Conservation (phyloP, 2,329 filamentous ascomycete genomes). For the Ophiosphaerella narmari region DNA sequence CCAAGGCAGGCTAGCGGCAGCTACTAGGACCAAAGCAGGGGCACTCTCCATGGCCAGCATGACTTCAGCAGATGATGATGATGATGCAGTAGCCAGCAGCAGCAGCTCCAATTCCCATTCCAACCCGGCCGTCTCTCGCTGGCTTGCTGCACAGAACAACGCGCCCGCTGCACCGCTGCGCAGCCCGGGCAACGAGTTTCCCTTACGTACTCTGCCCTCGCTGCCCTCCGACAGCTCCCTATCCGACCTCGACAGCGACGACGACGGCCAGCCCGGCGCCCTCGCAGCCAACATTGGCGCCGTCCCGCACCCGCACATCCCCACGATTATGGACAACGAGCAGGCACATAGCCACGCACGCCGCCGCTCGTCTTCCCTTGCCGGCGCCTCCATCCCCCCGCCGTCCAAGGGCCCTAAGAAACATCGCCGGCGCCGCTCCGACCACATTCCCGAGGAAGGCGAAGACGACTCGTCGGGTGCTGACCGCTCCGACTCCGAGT, state of each 20-base stretch:
- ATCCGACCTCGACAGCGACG: conserved; percentile 29
- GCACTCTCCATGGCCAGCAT: conserved; percentile 14
- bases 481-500: conserved; percentile 36
- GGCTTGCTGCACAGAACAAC: conserved; percentile 33
- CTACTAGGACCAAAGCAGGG: conserved; percentile 17
- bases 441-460: conserved; percentile 42
- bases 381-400: conserved; percentile 27
- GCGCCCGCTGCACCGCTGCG: conserved; percentile 27
- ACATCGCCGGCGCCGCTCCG: conserved; percentile 33
- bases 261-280: conserved; percentile 18
- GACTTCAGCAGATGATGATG: conserved; percentile 20
- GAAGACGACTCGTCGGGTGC: conserved; percentile 36
- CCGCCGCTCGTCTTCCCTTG: conserved; percentile 43
- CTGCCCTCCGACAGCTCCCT: conserved; percentile 37
- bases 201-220: conserved; percentile 40
- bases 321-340: conserved; percentile 37
- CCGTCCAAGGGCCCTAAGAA: conserved; percentile 28
- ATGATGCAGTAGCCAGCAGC: too few species aligned
- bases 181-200: conserved; percentile 45
- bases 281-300: conserved; percentile 27
- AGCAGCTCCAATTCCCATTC: background rate
- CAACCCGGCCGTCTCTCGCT: conserved; percentile 35
- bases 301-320: conserved; percentile 39
- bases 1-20: background rate
- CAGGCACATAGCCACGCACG: conserved; percentile 25